These are phyloP conservation scores for Lentinus brumalis DNA, from an alignment of 768 basidiomycete species.

Conservation along the genomic window DNA sequence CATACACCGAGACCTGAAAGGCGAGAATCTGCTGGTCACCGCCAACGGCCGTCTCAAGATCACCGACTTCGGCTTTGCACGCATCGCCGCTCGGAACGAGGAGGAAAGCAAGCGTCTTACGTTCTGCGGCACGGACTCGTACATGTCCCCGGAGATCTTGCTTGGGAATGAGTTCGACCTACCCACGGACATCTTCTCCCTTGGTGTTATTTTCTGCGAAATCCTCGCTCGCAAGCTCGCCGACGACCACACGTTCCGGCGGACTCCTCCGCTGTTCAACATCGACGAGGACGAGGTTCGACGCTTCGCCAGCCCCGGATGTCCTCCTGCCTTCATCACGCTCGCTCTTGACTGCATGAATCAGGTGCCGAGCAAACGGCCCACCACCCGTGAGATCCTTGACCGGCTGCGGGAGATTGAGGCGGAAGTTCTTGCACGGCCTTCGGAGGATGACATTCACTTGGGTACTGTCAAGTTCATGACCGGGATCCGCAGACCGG, in stretches of 20 bases:
- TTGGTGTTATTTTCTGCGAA: constrained; percentile 93
- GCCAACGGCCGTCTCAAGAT: constrained; percentile 93
- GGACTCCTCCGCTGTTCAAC: constrained; percentile 76
- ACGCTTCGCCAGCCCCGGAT: constrained; percentile 65
- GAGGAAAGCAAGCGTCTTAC: constrained; percentile 87
- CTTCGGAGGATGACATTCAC: constrained; percentile 70
- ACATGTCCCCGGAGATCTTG: constrained; percentile 97
- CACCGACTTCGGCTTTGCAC: constrained; percentile 97
- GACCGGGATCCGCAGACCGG: constrained; percentile 60
- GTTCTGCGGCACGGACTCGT: constrained; percentile 88
- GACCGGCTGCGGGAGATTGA: constrained; percentile 80
- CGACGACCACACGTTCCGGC: constrained; percentile 77
- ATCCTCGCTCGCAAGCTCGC: constrained; percentile 85
- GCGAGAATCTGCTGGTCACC: constrained; percentile 96
- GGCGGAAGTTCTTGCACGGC: constrained; percentile 71
- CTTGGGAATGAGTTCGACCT: constrained; percentile 91
- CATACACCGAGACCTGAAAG: constrained; percentile 91
- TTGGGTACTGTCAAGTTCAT: constrained; percentile 87
- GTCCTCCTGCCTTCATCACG: constrained; percentile 75
- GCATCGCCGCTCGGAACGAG: constrained; percentile 89
- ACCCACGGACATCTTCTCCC: constrained; percentile 92
- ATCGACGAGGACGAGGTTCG: constrained; percentile 77
- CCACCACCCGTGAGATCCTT: constrained; percentile 79
- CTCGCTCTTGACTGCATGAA: constrained; percentile 80
- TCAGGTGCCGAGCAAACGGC: constrained; percentile 66